A percentile compares a stretch with the other conserved stretches of the same genome.
Evolutionary conservation across 805 yeast species (phyloP).

Genomic region (Priceomyces castillae): DNA sequence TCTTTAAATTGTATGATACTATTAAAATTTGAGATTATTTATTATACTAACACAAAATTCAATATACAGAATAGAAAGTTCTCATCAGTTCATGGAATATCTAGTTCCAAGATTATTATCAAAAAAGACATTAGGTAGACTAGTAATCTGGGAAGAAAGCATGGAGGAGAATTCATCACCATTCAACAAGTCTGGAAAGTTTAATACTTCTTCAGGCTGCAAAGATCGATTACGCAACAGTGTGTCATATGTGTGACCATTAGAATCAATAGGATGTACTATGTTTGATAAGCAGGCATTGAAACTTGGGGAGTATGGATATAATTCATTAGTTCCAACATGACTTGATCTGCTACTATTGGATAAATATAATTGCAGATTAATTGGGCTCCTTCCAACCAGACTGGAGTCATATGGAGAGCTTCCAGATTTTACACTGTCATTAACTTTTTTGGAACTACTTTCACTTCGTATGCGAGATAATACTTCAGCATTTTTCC

Average conservation of each 20-base stretch:
- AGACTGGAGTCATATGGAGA: conserved; percentile 1
- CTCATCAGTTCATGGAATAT: not conserved
- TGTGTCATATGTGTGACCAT: not conserved
- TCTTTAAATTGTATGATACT: too few relatives aligned
- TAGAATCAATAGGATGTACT: conserved; percentile 14
- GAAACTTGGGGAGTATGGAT: conserved; percentile 16
- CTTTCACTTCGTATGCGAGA: not conserved
- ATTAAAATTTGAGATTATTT: too few relatives aligned
- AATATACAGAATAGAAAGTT: not conserved
- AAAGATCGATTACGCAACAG: not conserved
- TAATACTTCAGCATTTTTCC: conserved; percentile 2
- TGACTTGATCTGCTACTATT: not conserved
- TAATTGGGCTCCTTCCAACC: not conserved
- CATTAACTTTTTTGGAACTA: not conserved
- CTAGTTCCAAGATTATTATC: conserved; percentile 29
- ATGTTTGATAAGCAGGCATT: conserved; percentile 24
- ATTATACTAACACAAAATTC: not conserved
- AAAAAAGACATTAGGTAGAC: conserved; percentile 36
- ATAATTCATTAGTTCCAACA: not conserved
- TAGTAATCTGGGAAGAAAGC: conserved; percentile 10
- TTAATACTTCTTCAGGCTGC: not conserved
- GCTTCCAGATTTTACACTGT: not conserved
- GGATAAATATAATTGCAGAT: not conserved
- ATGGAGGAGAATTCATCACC: conserved; percentile 21
- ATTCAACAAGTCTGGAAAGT: conserved; percentile 13